Percentiles rank a stretch among this genome's conserved stretches.
Evolutionary conservation across 768 basidiomycete genomes (phyloP).

Genomic region (Termitomyces bulborhizus): DNA sequence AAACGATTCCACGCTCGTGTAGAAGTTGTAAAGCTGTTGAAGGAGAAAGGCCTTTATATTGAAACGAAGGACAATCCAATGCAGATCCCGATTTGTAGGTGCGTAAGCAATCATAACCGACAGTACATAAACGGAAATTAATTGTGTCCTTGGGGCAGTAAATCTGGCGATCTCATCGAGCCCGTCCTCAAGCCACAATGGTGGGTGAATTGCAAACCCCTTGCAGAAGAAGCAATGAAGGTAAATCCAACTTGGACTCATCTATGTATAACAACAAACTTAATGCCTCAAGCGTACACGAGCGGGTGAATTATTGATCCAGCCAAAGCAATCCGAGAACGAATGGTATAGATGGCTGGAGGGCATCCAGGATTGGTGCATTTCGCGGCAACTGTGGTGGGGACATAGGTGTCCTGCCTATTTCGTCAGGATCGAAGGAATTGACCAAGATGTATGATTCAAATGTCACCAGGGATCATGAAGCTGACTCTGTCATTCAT

Average conservation of each 20-base stretch:
- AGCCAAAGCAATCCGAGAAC: slow-evolving; percentile 79
- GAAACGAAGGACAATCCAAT: slow-evolving; percentile 96
- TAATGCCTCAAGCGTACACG: slow-evolving; percentile 62
- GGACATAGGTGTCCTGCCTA: slow-evolving; percentile 96
- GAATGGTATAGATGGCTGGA: slow-evolving; percentile 98
- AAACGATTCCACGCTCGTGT: slow-evolving; percentile 93
- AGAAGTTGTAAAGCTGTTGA: slow-evolving; percentile 75
- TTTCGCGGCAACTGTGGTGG: slow-evolving; percentile 99
- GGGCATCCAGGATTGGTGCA: slow-evolving; percentile 97
- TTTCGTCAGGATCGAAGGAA: slow-evolving; percentile 80
- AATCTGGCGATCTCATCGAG: slow-evolving; percentile 96
- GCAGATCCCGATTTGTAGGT: slow-evolving; percentile 93
- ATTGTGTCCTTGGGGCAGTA: slow-evolving; percentile 38
- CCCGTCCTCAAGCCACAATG: slow-evolving; percentile 95
- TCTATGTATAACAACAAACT: background rate
- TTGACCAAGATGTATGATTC: slow-evolving; percentile 52
- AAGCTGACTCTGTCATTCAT: slow-evolving; percentile 18
- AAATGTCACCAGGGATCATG: background rate
- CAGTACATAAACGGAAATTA: background rate
- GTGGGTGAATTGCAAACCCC: slow-evolving; percentile 93
- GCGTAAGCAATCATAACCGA: slow-evolving; percentile 14
- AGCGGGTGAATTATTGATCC: slow-evolving; percentile 80
- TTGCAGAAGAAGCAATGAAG: slow-evolving; percentile 87
- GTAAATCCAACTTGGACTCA: slow-evolving; percentile 28
- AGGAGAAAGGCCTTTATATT: slow-evolving; percentile 79